phyloP scores from a whole-genome alignment of 2,329 filamentous ascomycete genomes.

The Colletotrichum nymphaeae region DNA sequence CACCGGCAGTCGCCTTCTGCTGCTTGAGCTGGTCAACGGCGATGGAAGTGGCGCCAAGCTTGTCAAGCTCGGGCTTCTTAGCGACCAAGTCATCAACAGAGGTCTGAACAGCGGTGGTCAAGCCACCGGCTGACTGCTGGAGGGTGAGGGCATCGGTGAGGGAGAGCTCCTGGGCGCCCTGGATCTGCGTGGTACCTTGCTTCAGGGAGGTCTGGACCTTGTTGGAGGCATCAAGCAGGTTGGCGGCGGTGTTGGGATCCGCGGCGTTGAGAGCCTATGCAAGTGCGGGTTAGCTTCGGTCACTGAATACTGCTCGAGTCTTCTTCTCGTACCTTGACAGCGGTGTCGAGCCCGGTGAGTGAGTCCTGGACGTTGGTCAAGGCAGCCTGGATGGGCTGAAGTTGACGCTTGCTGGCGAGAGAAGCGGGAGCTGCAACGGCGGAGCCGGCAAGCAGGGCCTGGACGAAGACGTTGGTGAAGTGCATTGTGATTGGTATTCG shows the following conservation, averaged over 20 bases:
- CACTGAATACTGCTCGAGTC: fast-evolving
- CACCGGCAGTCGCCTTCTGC: constrained; percentile 38
- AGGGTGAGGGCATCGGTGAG: constrained; percentile 39
- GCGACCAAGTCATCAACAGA: constrained; percentile 37
- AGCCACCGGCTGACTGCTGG: constrained; percentile 37
- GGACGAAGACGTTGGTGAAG: constrained; percentile 52
- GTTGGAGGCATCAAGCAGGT: constrained; percentile 42
- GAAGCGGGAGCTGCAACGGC: constrained; percentile 52
- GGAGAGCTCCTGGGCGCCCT: constrained; percentile 40
- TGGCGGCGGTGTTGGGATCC: constrained; percentile 60
- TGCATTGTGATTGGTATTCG: constrained; percentile 36
- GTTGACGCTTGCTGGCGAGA: constrained; percentile 49
- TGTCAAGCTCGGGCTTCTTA: constrained; percentile 43
- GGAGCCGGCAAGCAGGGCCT: constrained; percentile 63
- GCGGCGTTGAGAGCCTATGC: constrained; percentile 48
- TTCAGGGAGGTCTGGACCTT: constrained; percentile 37
- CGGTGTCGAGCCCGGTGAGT: constrained; percentile 62
- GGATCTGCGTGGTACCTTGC: constrained; percentile 41
- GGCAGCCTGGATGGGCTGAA: constrained; percentile 67
- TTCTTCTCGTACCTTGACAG: constrained; percentile 26
- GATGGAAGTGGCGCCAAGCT: constrained; percentile 41
- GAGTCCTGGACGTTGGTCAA: constrained; percentile 69
- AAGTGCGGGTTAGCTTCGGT: background rate
- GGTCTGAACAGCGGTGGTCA: constrained; percentile 39
- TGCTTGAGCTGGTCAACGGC: constrained; percentile 40